Evolutionary conservation across 2,329 filamentous ascomycete species (phyloP).

Genomic region (Paecilomyces sp.): DNA sequence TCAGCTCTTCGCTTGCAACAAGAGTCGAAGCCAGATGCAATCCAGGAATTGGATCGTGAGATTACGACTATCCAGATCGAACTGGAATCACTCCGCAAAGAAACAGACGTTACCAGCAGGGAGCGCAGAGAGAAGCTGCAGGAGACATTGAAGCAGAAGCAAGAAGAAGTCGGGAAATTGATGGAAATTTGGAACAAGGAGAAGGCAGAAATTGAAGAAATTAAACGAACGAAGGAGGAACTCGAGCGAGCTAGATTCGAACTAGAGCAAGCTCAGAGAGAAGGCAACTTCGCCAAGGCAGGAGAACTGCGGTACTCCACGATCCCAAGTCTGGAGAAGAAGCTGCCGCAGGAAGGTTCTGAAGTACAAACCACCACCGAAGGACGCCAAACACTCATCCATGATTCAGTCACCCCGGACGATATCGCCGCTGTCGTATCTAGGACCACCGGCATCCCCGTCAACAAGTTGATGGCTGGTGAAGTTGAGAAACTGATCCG

Average conservation of each 20-base stretch:
- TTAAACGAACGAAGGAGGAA: slow-evolving; percentile 83
- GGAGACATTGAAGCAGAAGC: slow-evolving; percentile 64
- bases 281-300: slow-evolving; percentile 84
- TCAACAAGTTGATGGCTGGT: slow-evolving; percentile 84
- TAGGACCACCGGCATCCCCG: slow-evolving; percentile 83
- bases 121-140: slow-evolving; percentile 85
- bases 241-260: slow-evolving; percentile 79
- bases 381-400: slow-evolving; percentile 59
- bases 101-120: slow-evolving; percentile 81
- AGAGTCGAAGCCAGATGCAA: slow-evolving; percentile 93
- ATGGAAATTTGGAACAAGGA: slow-evolving; percentile 88
- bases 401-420: slow-evolving; percentile 90
- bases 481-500: slow-evolving; percentile 91
- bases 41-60: slow-evolving; percentile 83
- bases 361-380: slow-evolving; percentile 31
- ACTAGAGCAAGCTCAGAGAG: slow-evolving; percentile 77
- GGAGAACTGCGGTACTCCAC: slow-evolving; percentile 82
- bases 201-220: slow-evolving; percentile 71
- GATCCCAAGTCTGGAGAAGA: slow-evolving; percentile 73
- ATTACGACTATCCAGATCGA: slow-evolving; percentile 98
- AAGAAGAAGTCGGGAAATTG: slow-evolving; percentile 67
- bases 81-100: slow-evolving; percentile 86
- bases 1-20: slow-evolving; percentile 86
- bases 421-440: slow-evolving; percentile 92
- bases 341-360: slow-evolving; percentile 66